phyloP scores from a whole-genome alignment of 768 basidiomycete genomes.

The Hysterangium stoloniferum region DNA sequence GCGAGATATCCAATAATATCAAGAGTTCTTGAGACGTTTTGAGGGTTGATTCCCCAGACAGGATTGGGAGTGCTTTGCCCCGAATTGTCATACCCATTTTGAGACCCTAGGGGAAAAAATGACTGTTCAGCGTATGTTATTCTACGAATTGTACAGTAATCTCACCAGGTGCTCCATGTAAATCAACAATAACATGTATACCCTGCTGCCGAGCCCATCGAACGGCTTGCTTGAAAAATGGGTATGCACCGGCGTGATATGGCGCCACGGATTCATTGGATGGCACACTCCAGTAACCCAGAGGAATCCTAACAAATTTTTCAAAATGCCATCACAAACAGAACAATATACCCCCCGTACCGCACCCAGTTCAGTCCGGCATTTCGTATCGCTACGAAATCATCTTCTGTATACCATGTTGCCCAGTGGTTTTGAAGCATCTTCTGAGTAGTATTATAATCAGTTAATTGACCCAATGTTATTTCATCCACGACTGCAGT shows the following conservation, averaged over 20 bases:
- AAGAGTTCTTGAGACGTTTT: conserved; percentile 46
- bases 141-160: neutral
- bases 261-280: conserved; percentile 46
- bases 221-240: conserved; percentile 56
- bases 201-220: conserved; percentile 54
- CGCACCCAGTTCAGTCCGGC: conserved; percentile 70
- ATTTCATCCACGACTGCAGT: conserved; percentile 51
- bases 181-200: conserved; percentile 66
- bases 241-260: conserved; percentile 57
- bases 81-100: conserved; percentile 66
- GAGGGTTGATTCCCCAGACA: conserved; percentile 41
- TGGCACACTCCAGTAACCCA: conserved; percentile 78
- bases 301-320: conserved; percentile 43
- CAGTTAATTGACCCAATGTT: conserved; percentile 49
- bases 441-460: conserved; percentile 32
- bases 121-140: conserved; percentile 25
- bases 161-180: conserved; percentile 27
- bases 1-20: conserved; percentile 51
- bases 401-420: conserved; percentile 34
- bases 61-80: conserved; percentile 52
- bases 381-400: conserved; percentile 54
- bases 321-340: neutral
- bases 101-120: conserved; percentile 2
- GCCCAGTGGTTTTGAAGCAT: conserved; percentile 50
- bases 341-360: conserved; percentile 27